A percentile compares a stretch with the other conserved stretches of the same genome.
phyloP scores from a whole-genome alignment of 768 basidiomycete species.

The Clitopilus passeckerianus region DNA sequence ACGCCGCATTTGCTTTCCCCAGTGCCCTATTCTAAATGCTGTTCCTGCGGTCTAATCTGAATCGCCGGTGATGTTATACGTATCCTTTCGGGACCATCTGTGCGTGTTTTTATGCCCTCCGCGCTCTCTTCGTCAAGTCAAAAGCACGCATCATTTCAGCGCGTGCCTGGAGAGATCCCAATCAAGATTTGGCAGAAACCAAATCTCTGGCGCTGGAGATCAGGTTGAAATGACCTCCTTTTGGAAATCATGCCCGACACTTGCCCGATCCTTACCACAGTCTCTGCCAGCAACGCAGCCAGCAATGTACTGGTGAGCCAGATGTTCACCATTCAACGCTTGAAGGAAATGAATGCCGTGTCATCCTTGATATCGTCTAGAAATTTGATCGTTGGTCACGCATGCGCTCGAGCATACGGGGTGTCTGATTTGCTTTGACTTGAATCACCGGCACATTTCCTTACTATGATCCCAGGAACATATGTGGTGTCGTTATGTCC shows the following conservation, averaged over 20 bases:
- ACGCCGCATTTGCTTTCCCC: not conserved
- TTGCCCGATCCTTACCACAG: not conserved
- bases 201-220: slow-evolving; percentile 3
- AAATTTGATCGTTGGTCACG: too few species aligned
- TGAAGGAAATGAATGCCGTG: not conserved
- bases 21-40: not conserved
- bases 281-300: not conserved
- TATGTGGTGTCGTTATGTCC: not conserved
- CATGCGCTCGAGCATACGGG: not conserved
- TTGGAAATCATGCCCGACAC: slow-evolving; percentile 9
- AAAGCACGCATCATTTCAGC: not conserved
- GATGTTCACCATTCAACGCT: not conserved
- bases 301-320: not conserved
- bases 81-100: not conserved
- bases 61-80: not conserved
- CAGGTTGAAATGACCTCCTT: slow-evolving; percentile 5
- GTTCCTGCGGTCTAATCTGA: not conserved
- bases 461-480: not conserved
- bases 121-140: not conserved
- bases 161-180: not conserved
- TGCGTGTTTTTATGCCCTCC: not conserved
- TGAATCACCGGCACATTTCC: not conserved
- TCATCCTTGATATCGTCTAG: not conserved
- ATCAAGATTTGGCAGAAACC: not conserved
- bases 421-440: not conserved